Base-by-base conservation (phyloP, 306 rosid genomes). In the Potentilla sterilis region DNA sequence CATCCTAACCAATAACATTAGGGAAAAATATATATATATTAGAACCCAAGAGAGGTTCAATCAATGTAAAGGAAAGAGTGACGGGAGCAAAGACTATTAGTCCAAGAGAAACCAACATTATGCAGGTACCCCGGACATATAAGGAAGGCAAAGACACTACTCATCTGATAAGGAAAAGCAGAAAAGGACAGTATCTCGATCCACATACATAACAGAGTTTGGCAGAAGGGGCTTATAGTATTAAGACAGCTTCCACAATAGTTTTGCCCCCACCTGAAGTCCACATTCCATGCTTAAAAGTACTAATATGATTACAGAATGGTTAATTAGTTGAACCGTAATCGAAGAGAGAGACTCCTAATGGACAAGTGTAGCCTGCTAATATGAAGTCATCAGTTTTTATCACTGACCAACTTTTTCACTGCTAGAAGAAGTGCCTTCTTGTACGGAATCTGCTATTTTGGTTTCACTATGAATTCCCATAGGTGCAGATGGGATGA, bases 371-470 rank as follows among this genome's bases (percentile, higher is more conserved):
- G 28, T 28, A 68, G 16, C 11, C 35, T 57, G 3, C 77, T 14
- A n/a, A n/a, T 24, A 57, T 21, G 65, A 32, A 74, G 69, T 70
- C 74, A 77, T 78, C 68, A 38, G 67, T 46, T 21, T 67, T 69
- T 47, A 13, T 89, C 72, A 90, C 48, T 76, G 83, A 12, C 73
- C 79, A 72, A 81, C 80, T 67, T 54, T 77, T 79, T 81, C 79
- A 46, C 70, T 12, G 76, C 79, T 68, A 18, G 84, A 66, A 68
- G 67, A 80, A 2, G 69, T 68, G 67, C 66, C 74, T 62, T 70
- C 88, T 70, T 69, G 63, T 1, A 77, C 46, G 73, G 70, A 35
- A 66, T 77, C 84, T 34, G 42, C 67, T 22, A 41, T 59, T 75
- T 81, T 80, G 82, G 86, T 81, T 76, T 84, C 91, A 70, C 37